Evolutionary conservation across 352 stramenopile species (phyloP).

Genomic region (Phytophthora litchii): DNA sequence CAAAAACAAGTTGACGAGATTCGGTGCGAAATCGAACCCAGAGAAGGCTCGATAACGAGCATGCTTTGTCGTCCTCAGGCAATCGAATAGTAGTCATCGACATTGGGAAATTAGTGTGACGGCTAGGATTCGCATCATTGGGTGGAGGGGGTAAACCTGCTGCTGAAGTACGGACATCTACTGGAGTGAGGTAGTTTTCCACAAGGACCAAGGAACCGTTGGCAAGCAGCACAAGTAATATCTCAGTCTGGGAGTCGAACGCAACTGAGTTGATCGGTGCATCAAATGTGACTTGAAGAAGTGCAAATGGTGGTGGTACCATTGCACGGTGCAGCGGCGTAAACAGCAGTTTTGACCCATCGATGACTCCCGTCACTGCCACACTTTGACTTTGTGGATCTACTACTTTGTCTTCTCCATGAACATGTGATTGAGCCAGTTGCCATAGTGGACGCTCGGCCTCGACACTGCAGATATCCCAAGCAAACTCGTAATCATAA

Average conservation of each 20-base stretch:
- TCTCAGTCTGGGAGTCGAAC: constrained; percentile 55
- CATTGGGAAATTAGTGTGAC: background rate
- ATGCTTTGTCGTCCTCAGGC: background rate
- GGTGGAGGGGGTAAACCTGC: constrained; percentile 27
- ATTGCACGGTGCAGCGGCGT: constrained; percentile 70
- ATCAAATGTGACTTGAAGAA: constrained; percentile 47
- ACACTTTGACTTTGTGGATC: constrained; percentile 24
- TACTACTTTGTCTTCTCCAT: background rate
- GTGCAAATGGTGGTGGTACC: constrained; percentile 69
- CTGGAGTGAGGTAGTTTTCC: constrained; percentile 45
- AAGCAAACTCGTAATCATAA: constrained; percentile 60
- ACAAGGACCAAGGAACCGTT: constrained; percentile 50
- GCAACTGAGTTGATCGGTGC: constrained; percentile 55
- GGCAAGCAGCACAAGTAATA: constrained; percentile 47
- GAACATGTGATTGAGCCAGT: background rate
- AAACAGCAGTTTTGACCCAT: constrained; percentile 64
- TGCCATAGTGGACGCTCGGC: constrained; percentile 8
- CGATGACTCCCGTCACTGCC: constrained; percentile 61
- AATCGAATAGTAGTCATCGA: constrained; percentile 15
- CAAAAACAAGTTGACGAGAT: constrained; percentile 33
- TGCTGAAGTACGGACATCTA: constrained; percentile 13
- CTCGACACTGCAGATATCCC: constrained; percentile 43
- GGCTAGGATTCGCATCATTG: constrained; percentile 1
- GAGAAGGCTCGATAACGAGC: constrained; percentile 32
- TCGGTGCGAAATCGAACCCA: constrained; percentile 34